phyloP scores from a whole-genome alignment of 176 grass and related monocot genomes.

The Aegilops bicornis region DNA sequence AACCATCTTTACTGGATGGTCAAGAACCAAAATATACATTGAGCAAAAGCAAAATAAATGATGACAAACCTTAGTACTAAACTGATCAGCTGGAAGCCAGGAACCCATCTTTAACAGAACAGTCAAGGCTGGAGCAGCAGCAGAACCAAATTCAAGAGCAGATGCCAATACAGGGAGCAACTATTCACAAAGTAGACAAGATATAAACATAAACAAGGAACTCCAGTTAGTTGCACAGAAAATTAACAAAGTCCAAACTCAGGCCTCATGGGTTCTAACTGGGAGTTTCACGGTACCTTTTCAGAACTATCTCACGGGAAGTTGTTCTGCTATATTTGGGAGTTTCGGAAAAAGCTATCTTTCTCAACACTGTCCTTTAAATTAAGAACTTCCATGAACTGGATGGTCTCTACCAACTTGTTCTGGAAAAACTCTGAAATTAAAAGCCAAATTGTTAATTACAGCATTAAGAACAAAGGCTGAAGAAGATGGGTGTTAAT shows the following conservation, averaged over 20 bases:
- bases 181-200: constrained; percentile 47
- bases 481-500: background rate
- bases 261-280: background rate
- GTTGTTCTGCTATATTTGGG: constrained; percentile 90
- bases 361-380: constrained; percentile 98
- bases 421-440: constrained; percentile 98
- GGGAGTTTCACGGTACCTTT: constrained; percentile 66
- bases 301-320: constrained; percentile 94
- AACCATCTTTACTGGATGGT: constrained; percentile 1
- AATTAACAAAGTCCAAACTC: constrained; percentile 11
- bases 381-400: constrained; percentile 98
- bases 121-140: constrained; percentile 94
- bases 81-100: constrained; percentile 89
- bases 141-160: constrained; percentile 95
- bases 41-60: constrained; percentile 4
- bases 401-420: constrained; percentile 97
- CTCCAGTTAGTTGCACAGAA: background rate
- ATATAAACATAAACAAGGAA: constrained; percentile 16
- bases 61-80: constrained; percentile 72
- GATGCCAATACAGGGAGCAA: constrained; percentile 90
- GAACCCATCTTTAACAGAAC: constrained; percentile 94
- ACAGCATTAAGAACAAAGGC: background rate
- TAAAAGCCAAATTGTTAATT: constrained; percentile 29
- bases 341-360: constrained; percentile 99
- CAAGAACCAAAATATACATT: constrained; percentile 6